A percentile compares a stretch with the other conserved stretches of the same genome.
phyloP scores from a whole-genome alignment of 768 basidiomycete species.

The Tylopilus sp. region DNA sequence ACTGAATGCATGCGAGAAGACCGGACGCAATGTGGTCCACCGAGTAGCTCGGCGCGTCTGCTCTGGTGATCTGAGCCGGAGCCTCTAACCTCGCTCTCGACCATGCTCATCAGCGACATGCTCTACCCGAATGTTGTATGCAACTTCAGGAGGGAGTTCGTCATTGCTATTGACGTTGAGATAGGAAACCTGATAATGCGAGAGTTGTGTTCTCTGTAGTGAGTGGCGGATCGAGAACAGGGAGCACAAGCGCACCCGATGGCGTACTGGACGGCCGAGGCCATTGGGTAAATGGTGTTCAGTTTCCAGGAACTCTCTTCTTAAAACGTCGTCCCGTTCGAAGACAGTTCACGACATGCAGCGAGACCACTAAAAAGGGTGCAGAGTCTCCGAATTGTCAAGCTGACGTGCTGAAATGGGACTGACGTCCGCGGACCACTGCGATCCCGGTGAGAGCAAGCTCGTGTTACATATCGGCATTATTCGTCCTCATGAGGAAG shows the following conservation, averaged over 20 bases:
- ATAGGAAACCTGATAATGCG: slow-evolving; percentile 30
- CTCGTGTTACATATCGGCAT: too few relatives aligned
- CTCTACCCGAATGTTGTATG: slow-evolving; percentile 50
- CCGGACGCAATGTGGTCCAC: slow-evolving; percentile 15
- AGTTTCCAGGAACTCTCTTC: too few relatives aligned
- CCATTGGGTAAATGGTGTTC: slow-evolving; percentile 16
- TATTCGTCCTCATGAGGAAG: too few relatives aligned
- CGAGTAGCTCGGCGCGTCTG: slow-evolving; percentile 31
- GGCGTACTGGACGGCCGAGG: slow-evolving; percentile 14
- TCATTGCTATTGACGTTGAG: slow-evolving; percentile 30
- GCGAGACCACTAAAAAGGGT: too few relatives aligned
- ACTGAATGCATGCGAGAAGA: background rate
- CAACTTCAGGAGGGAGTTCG: slow-evolving; percentile 32
- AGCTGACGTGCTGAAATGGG: too few relatives aligned
- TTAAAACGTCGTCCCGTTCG: too few relatives aligned
- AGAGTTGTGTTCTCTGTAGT: slow-evolving; percentile 21
- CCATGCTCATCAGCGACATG: slow-evolving; percentile 26
- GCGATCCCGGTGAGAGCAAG: too few relatives aligned
- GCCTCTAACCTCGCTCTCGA: slow-evolving; percentile 9
- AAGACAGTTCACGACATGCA: too few relatives aligned
- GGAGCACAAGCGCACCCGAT: slow-evolving; percentile 4
- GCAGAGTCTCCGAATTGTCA: too few relatives aligned
- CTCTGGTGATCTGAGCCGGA: slow-evolving; percentile 6
- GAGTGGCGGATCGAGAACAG: background rate
- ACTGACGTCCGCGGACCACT: too few relatives aligned